phyloP scores from a whole-genome alignment of 495 filamentous ascomycete species.

The Penicillium coffeae region DNA sequence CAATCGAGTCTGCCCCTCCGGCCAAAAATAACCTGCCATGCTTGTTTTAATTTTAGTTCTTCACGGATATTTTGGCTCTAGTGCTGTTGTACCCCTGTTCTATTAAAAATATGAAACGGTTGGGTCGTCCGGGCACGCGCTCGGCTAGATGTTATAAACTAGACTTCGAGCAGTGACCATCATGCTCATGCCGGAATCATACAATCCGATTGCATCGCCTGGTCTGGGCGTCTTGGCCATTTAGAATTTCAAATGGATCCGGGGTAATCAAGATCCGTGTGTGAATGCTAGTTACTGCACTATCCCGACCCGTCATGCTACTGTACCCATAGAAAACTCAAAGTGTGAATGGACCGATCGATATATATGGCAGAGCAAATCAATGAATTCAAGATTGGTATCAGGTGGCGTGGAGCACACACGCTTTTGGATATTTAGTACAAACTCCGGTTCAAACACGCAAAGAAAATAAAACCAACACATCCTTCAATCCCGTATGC shows the following conservation, averaged over 20 bases:
- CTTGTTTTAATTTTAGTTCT: slow-evolving; percentile 2
- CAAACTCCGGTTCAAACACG: slow-evolving; percentile 12
- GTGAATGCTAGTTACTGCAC: too few relatives aligned
- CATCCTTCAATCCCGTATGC: slow-evolving; percentile 6
- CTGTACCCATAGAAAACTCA: too few relatives aligned
- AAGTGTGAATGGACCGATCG: too few relatives aligned
- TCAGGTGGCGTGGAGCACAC: slow-evolving; percentile 7
- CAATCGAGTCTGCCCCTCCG: too few relatives aligned
- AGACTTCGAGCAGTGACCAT: too few relatives aligned
- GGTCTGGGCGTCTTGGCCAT: too few relatives aligned
- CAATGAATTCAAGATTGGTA: slow-evolving; percentile 4
- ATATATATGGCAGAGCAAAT: too few relatives aligned
- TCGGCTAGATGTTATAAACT: background rate
- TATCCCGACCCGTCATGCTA: too few relatives aligned
- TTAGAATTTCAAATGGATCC: too few relatives aligned
- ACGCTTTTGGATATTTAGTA: slow-evolving; percentile 22
- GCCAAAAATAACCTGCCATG: slow-evolving; percentile 7
- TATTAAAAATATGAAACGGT: background rate
- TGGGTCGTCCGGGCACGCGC: background rate
- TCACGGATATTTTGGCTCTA: background rate
- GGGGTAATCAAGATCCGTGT: too few relatives aligned
- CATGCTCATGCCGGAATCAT: too few relatives aligned
- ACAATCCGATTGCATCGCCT: too few relatives aligned
- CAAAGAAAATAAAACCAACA: slow-evolving; percentile 5
- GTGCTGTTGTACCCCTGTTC: background rate